phyloP scores from a whole-genome alignment of 495 filamentous ascomycete species.

The Aspergillus ostianus region DNA sequence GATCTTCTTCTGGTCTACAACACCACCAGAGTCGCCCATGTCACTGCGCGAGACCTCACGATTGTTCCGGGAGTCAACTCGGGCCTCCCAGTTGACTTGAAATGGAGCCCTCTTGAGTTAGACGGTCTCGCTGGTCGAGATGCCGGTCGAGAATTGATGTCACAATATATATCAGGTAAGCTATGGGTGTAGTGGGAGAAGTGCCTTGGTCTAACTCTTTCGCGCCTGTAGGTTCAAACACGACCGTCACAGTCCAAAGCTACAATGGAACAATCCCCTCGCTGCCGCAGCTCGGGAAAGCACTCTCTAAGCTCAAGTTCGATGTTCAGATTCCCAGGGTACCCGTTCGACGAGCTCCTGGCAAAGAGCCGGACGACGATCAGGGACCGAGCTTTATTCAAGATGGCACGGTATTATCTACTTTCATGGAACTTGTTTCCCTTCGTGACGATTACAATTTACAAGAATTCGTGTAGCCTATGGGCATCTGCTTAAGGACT shows the following conservation, averaged over 20 bases:
- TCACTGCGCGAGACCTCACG: conserved; percentile 57
- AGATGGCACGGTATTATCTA: conserved; percentile 67
- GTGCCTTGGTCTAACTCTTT: background rate
- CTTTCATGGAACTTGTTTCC: conserved; percentile 23
- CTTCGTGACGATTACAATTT: conserved; percentile 13
- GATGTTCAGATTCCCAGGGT: conserved; percentile 69
- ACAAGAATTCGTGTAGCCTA: conserved; percentile 6
- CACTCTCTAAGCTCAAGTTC: conserved; percentile 65
- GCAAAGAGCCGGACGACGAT: conserved; percentile 34
- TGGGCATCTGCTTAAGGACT: conserved; percentile 3
- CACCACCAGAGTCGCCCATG: conserved; percentile 70
- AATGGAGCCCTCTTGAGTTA: conserved; percentile 66
- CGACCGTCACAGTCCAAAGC: conserved; percentile 66
- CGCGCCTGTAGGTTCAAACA: conserved; percentile 61
- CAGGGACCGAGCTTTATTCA: conserved; percentile 68
- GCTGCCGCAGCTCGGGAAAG: conserved; percentile 67
- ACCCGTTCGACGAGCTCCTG: conserved; percentile 47
- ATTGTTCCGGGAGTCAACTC: conserved; percentile 69
- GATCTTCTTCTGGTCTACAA: conserved; percentile 75
- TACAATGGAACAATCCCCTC: conserved; percentile 70
- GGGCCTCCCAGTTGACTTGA: conserved; percentile 63
- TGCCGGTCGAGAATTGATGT: conserved; percentile 70
- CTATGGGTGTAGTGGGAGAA: background rate
- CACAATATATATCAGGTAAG: conserved; percentile 81
- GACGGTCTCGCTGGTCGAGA: conserved; percentile 58